These are phyloP conservation scores for Clitocybe nebularis DNA, from an alignment of 1,284 basidiomycete genomes.

Conservation along the genomic window DNA sequence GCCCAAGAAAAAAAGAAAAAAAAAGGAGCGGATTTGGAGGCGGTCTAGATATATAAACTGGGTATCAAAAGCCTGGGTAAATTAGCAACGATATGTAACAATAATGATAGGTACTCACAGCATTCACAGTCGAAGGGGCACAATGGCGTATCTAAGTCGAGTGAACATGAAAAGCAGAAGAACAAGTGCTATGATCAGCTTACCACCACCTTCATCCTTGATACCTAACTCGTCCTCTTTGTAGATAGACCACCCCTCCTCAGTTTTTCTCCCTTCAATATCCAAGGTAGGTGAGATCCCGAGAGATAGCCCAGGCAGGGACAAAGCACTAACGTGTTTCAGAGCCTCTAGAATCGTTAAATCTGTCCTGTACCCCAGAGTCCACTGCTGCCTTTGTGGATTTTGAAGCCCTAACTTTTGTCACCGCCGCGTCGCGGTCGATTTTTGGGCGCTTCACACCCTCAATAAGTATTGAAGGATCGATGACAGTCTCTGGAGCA, in stretches of 20 bases:
- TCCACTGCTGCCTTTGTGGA: conserved; percentile 17
- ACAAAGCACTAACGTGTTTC: conserved; percentile 56
- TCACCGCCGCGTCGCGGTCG: conserved; percentile 16
- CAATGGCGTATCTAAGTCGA: conserved; percentile 52
- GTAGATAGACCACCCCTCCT: conserved; percentile 81
- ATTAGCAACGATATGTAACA: background rate
- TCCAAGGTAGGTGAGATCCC: conserved; percentile 8
- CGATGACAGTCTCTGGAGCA: conserved; percentile 56
- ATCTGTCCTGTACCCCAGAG: conserved; percentile 45
- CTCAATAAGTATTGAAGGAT: conserved; percentile 41
- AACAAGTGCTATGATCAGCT: conserved; percentile 22
- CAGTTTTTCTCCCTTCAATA: conserved; percentile 68
- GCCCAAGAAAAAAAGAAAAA: background rate
- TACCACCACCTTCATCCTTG: conserved; percentile 72
- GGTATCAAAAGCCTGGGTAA: conserved; percentile 21
- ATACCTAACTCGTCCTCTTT: conserved; percentile 87
- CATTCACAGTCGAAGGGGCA: conserved; percentile 85
- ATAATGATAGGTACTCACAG: conserved; percentile 48
- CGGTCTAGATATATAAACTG: background rate
- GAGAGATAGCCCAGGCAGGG: conserved; percentile 4
- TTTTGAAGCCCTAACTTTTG: conserved; percentile 19
- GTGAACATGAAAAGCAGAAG: conserved; percentile 21
- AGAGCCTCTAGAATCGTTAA: conserved; percentile 75
- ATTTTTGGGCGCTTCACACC: conserved; percentile 32
- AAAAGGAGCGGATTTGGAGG: background rate